Conservation (phyloP, 805 yeast genomes). For the Tetrapisispora phaffii region DNA sequence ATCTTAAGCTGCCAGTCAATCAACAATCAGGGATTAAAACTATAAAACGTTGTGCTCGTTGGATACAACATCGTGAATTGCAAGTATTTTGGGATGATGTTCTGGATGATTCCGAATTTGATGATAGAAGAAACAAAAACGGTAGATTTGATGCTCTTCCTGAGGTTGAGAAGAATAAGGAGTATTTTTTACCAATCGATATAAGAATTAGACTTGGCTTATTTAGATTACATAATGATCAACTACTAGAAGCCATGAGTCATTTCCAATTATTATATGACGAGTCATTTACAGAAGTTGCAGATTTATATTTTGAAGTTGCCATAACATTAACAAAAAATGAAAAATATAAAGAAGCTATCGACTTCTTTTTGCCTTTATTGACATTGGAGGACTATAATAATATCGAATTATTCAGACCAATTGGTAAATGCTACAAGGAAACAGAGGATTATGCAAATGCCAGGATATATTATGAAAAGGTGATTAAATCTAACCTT, state of each 20-base stretch:
- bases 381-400: conserved; percentile 44
- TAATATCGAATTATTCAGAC: conserved; percentile 36
- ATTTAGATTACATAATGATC: conserved; percentile 55
- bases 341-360: conserved; percentile 67
- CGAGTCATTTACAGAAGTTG: conserved; percentile 48
- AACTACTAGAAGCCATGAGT: conserved; percentile 56
- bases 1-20: conserved; percentile 44
- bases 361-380: conserved; percentile 52
- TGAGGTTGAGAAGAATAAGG: conserved; percentile 30
- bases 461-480: conserved; percentile 51
- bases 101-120: conserved; percentile 74
- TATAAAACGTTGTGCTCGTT: conserved; percentile 64
- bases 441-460: conserved; percentile 59
- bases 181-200: conserved; percentile 65
- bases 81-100: conserved; percentile 38
- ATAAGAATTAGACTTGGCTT: conserved; percentile 74
- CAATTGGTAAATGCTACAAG: conserved; percentile 68
- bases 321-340: conserved; percentile 63
- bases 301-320: conserved; percentile 68
- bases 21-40: conserved; percentile 54
- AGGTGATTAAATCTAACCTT: conserved; percentile 48
- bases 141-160: conserved; percentile 35
- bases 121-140: conserved; percentile 49
- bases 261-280: conserved; percentile 56
- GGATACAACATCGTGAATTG: conserved; percentile 64